A percentile compares a stretch with the other conserved stretches of the same genome.
Evolutionary conservation across 305 asterid genomes (phyloP).

Genomic region (Fraxinus albicans): DNA sequence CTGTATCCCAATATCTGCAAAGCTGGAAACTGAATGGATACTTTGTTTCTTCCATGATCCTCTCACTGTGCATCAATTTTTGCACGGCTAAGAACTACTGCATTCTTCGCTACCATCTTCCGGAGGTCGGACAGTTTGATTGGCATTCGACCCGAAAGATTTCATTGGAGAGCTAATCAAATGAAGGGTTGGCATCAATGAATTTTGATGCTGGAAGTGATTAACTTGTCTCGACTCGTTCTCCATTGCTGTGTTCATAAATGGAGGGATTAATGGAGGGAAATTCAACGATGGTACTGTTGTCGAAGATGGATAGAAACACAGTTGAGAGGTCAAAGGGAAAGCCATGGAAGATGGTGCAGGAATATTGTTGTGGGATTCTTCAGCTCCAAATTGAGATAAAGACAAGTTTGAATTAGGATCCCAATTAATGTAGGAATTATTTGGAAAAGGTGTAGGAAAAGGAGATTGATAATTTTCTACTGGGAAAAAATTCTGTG

Average conservation of each 20-base stretch:
- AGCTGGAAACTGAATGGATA: conserved; percentile 1
- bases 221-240: conserved; percentile 35
- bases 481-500: conserved; percentile 57
- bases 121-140: conserved; percentile 26
- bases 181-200: conserved; percentile 51
- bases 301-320: conserved; percentile 37
- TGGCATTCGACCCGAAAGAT: conserved; percentile 28
- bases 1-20: not conserved
- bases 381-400: conserved; percentile 53
- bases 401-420: conserved; percentile 43
- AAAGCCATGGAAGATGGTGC: conserved; percentile 8
- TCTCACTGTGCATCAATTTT: not conserved
- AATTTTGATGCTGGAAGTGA: conserved; percentile 39
- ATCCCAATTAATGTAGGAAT: conserved; percentile 54
- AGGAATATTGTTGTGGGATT: conserved; percentile 24
- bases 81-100: conserved; percentile 19
- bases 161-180: conserved; percentile 42
- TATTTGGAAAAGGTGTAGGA: conserved; percentile 31
- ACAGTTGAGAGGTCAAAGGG: conserved; percentile 41
- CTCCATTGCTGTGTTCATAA: conserved; percentile 23
- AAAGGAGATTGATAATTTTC: conserved; percentile 35
- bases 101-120: conserved; percentile 25
- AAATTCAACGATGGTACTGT: conserved; percentile 24
- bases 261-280: conserved; percentile 30
- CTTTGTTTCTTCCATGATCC: conserved; percentile 13